These are phyloP conservation scores for Phlyctochytrium arcticum DNA, from an alignment of 192 early-diverging fungal species.

Conservation along the genomic window DNA sequence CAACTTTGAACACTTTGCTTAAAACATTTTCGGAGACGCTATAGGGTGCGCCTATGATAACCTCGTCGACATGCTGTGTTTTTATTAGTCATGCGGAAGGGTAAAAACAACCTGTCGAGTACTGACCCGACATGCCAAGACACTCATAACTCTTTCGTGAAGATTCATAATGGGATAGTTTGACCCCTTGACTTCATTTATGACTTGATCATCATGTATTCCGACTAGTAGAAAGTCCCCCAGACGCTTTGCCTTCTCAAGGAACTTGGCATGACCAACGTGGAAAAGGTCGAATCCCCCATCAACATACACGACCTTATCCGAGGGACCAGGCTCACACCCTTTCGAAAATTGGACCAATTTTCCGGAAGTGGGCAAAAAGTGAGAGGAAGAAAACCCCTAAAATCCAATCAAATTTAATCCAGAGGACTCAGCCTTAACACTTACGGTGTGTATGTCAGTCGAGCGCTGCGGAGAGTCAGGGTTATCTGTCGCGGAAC, in stretches of 20 bases:
- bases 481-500: too few species aligned
- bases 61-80: constrained; percentile 84
- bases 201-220: constrained; percentile 85
- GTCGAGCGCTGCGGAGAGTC: too few species aligned
- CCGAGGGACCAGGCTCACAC: constrained; percentile 65
- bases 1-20: constrained; percentile 79
- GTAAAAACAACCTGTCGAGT: neutral
- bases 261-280: constrained; percentile 89
- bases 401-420: too few species aligned
- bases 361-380: constrained; percentile 79
- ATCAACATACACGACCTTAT: constrained; percentile 90
- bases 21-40: constrained; percentile 84
- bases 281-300: constrained; percentile 97
- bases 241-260: constrained; percentile 75
- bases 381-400: constrained; percentile 82
- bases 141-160: constrained; percentile 89
- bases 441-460: too few species aligned
- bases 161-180: constrained; percentile 95
- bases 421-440: too few species aligned
- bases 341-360: constrained; percentile 90
- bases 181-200: constrained; percentile 80
- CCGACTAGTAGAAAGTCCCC: constrained; percentile 93
- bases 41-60: constrained; percentile 89
- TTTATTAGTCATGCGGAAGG: neutral
- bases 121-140: constrained; percentile 85